phyloP scores from a whole-genome alignment of 2,329 filamentous ascomycete species.

The Pochonia chlamydosporia region DNA sequence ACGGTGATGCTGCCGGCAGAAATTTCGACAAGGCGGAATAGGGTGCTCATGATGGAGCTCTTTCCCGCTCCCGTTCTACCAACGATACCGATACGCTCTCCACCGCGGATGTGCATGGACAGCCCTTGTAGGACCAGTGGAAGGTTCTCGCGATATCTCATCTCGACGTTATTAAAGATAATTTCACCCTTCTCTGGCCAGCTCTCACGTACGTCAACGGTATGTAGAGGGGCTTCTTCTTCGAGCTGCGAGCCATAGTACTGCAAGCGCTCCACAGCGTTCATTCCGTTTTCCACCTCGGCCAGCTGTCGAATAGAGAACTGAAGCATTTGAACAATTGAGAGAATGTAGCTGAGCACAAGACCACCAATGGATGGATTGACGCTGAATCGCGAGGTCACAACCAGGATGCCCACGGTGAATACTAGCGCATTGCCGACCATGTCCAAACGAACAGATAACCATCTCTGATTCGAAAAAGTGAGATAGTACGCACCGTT shows the following conservation, averaged over 20 bases:
- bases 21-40: conserved; percentile 70
- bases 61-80: conserved; percentile 80
- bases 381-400: conserved; percentile 83
- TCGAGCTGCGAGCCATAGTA: conserved; percentile 86
- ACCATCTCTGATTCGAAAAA: conserved; percentile 92
- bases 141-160: conserved; percentile 68
- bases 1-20: conserved; percentile 57
- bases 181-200: conserved; percentile 91
- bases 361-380: conserved; percentile 79
- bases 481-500: conserved; percentile 91
- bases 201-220: conserved; percentile 60
- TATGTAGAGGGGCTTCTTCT: conserved; percentile 80
- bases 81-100: conserved; percentile 76
- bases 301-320: conserved; percentile 91
- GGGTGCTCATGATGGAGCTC: conserved; percentile 74
- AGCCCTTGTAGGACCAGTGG: conserved; percentile 69
- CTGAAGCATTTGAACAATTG: conserved; percentile 92
- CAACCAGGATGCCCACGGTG: conserved; percentile 80
- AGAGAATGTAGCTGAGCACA: conserved; percentile 87
- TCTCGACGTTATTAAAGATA: conserved; percentile 66
- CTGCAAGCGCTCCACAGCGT: conserved; percentile 84
- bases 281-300: conserved; percentile 98
- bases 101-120: conserved; percentile 65
- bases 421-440: conserved; percentile 85
- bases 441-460: conserved; percentile 76